A percentile compares a stretch with the other conserved stretches of the same genome.
phyloP scores from a whole-genome alignment of 257 asterid genomes.

The Echium plantagineum region DNA sequence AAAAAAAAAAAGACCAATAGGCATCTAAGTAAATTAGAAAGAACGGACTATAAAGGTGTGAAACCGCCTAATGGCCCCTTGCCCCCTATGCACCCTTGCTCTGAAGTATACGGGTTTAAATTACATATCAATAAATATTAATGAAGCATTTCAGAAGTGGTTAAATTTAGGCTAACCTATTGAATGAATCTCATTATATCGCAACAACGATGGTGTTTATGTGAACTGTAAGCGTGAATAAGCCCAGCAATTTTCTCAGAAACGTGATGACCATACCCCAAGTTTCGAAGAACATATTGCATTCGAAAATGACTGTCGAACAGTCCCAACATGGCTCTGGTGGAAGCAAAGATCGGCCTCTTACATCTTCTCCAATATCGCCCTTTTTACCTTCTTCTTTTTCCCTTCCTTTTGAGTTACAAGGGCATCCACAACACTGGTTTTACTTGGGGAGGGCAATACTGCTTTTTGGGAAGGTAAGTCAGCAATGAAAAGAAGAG shows the following conservation, averaged over 20 bases:
- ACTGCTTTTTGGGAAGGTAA: constrained; percentile 86
- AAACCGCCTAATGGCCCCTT: too few relatives aligned
- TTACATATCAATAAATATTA: too few relatives aligned
- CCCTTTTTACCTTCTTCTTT: constrained; percentile 4
- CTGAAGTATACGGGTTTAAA: too few relatives aligned
- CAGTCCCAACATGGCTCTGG: neutral
- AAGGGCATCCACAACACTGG: constrained; percentile 14
- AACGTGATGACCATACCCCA: neutral
- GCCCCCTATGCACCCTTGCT: too few relatives aligned
- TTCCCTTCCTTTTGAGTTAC: constrained; percentile 20
- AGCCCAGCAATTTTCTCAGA: too few relatives aligned
- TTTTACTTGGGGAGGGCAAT: constrained; percentile 29
- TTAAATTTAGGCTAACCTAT: neutral
- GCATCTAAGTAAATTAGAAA: too few relatives aligned
- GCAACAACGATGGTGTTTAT: neutral
- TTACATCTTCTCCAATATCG: neutral
- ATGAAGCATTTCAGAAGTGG: neutral
- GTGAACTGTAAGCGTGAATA: too few relatives aligned
- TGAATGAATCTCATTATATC: neutral
- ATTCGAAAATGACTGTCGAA: neutral
- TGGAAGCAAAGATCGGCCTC: neutral
- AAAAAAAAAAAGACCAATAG: too few relatives aligned
- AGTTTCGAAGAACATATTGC: neutral
- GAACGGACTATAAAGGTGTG: too few relatives aligned
- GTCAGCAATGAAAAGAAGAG: constrained; percentile 86